A percentile compares a stretch with the other conserved stretches of the same genome.
Conservation (phyloP, 2,329 filamentous ascomycete genomes). For the Cytospora mali region DNA sequence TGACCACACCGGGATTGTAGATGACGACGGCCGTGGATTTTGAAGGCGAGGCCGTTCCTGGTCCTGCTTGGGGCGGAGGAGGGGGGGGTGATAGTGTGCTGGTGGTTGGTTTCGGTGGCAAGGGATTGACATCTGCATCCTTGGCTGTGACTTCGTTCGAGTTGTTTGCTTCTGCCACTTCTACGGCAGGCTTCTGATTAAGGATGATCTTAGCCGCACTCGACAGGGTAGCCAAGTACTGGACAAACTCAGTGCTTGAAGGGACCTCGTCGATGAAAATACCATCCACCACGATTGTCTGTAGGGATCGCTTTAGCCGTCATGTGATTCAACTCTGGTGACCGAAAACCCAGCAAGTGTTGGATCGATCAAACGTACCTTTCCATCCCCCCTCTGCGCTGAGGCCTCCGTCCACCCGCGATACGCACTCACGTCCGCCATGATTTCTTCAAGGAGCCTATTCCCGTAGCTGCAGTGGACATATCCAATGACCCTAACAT, state of each 20-base stretch:
- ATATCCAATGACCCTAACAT: constrained; percentile 38
- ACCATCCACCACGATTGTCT: constrained; percentile 44
- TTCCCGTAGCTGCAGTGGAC: constrained; percentile 38
- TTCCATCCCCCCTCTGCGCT: constrained; percentile 20
- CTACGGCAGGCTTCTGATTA: constrained; percentile 18
- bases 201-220: constrained; percentile 24
- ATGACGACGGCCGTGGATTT: constrained; percentile 35
- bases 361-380: constrained; percentile 20
- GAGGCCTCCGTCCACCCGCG: constrained; percentile 43
- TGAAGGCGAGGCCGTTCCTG: constrained; percentile 3
- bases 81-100: not conserved
- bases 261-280: constrained; percentile 55
- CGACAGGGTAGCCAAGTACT: constrained; percentile 34
- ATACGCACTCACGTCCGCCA: constrained; percentile 47
- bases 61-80: no score
- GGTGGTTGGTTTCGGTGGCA: constrained; percentile 15
- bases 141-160: not conserved
- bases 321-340: not conserved
- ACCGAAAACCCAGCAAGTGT: no score
- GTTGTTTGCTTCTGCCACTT: not conserved
- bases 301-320: not conserved
- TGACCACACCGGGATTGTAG: constrained; percentile 49
- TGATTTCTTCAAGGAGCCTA: constrained; percentile 29
- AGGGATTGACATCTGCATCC: not conserved
- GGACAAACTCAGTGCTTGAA: constrained; percentile 29